Percentiles rank a stretch among this genome's conserved stretches.
phyloP scores from a whole-genome alignment of 805 yeast genomes.

The Kodamaea kaohsiungensis region DNA sequence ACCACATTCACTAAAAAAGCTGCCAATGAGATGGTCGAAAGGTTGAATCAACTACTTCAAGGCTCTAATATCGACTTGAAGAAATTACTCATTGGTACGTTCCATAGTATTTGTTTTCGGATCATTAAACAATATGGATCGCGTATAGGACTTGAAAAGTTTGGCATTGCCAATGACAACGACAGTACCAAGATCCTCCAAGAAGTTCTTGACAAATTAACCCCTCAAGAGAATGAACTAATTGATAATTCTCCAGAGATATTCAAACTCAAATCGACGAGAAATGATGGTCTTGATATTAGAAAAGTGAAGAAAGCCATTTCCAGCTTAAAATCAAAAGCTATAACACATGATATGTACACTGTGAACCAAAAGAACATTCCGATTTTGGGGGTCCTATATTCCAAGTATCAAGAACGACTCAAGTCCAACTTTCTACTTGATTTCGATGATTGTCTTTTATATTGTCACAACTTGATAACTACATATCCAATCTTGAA shows the following conservation, averaged over 20 bases:
- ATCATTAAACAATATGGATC: conserved; percentile 58
- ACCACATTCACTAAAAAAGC: conserved; percentile 95
- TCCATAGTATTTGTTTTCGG: conserved; percentile 77
- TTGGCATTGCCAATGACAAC: conserved; percentile 63
- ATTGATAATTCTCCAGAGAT: conserved; percentile 3
- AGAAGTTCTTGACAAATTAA: conserved; percentile 35
- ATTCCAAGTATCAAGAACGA: conserved; percentile 51
- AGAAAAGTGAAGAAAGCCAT: conserved; percentile 43
- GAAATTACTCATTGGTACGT: conserved; percentile 76
- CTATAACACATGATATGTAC: conserved; percentile 45
- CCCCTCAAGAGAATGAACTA: conserved; percentile 18
- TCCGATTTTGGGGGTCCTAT: conserved; percentile 34
- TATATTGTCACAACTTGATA: conserved; percentile 55
- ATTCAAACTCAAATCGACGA: conserved; percentile 5
- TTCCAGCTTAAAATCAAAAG: conserved; percentile 58
- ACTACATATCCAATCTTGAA: conserved; percentile 46
- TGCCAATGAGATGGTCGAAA: conserved; percentile 76
- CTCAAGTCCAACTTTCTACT: conserved; percentile 46
- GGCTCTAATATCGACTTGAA: conserved; percentile 37
- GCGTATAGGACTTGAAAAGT: conserved; percentile 43
- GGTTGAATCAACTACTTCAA: conserved; percentile 46
- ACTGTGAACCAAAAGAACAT: conserved; percentile 11
- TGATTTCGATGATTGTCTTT: conserved; percentile 84
- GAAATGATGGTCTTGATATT: conserved; percentile 1
- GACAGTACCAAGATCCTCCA: conserved; percentile 54